Evolutionary conservation across 192 early-diverging fungal genomes (phyloP), one percentile per base, ranked within the genome.

Genomic region (Jimgerdemannia lactiflua): DNA sequence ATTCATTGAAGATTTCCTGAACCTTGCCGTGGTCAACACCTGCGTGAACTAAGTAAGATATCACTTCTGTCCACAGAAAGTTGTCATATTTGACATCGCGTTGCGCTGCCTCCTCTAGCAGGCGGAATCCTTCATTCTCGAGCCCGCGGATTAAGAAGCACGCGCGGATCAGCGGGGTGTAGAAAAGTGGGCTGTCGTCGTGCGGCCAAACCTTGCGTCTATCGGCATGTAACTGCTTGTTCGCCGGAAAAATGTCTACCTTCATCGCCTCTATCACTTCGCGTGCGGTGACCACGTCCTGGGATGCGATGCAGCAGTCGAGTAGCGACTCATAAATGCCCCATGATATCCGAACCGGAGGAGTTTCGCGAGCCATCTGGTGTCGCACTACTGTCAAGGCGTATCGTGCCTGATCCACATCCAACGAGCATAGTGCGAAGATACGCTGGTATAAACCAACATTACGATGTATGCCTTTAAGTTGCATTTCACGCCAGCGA

Each of bases 251-350:
- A 42, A 64, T 39, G 8, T 71, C 43, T 7, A 19, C 42, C 8
- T 65, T 68, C 54, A 80, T 69, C 39, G 68, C 68, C 4, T 44
- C 19, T 41, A 80, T 74, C 20, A 80, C 59, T n/a, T 67, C 43
- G 3, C 18, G 69, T 3, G 81, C 75, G 29, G 65, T 71, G 1
- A 19, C 14, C 2, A 71, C 43, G 42, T 71, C 70, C 44, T 83
- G 81, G 7, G 74, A 54, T 6, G 78, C 65, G 39, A 83, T 43
- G 59, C 75, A 79, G 64, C 81, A 83, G 64, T 83, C 78, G 7
- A 83, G 75, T 43, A 83, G 75, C 3, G 81, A 69, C 18, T 69
- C 29, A 44, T 83, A 79, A 8, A 70, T 71, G 3, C 20, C 40
- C 64, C 70, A 68, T 17, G 75, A 66, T 0, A 79, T 69, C 20